Base-by-base conservation (phyloP, 2,329 filamentous ascomycete species). In the Fusarium staphyleae region DNA sequence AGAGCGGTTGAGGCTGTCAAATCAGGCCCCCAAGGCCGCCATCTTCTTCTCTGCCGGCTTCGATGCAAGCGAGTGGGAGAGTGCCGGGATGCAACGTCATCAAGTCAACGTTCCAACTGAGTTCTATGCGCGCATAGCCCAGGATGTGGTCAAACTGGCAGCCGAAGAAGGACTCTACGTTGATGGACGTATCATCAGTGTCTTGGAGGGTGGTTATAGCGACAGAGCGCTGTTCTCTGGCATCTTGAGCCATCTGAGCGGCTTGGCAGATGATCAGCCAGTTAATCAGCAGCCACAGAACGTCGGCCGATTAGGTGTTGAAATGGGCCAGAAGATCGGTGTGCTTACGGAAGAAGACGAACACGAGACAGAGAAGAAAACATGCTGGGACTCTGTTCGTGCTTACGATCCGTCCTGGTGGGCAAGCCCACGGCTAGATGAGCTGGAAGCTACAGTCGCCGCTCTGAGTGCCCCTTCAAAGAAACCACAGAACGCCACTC, bases 21-120 rank as follows among this genome's bases (percentile, higher is more conserved):
- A 84, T 32, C 81, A 86, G 28, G 77, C 77, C 18, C 89, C 92
- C 4, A 93, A 88, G 67, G 90, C 90, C 2, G 93, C 91, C 28
- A 92, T 99, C 37, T 99, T 99, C 75, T 77, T 99, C 42, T 98
- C 93, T 37, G 93, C 95, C 2, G 96, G 95, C 0, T 99, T 99
- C 62, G 95, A 99, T 74, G 95, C 95, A 3, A 97, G 93, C 69
- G 92, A 99, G 70, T 96, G 90, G 87, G 95, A 99, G 72, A 87
- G 89, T 14, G 80, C 84, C 4, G 91, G 91, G 3, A 99, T 99
- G 95, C 95, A 99, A 74, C 84, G 95, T 39, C 95, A 99, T 73
- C 88, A 90, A 52, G 93, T 96, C 67, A 96, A 96, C 68, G 95
- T 99, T 2, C 93, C 95, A 0, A 99, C 93, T 0, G 91, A 93